These are phyloP conservation scores for Marasmius tenuissimus DNA, from an alignment of 1,284 basidiomycete genomes.

Conservation along the genomic window DNA sequence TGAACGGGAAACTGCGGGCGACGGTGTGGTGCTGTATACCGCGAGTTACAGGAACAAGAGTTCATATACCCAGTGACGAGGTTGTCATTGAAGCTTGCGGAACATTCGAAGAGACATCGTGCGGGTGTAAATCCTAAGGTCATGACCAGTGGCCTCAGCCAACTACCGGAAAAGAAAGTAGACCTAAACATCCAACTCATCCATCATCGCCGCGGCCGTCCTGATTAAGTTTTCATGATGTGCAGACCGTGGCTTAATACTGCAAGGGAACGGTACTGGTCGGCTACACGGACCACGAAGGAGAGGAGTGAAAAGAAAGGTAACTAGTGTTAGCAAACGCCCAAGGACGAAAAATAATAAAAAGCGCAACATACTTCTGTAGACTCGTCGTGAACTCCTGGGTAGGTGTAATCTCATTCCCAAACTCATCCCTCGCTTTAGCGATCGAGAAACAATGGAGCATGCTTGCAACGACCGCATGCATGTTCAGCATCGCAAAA, in stretches of 20 bases:
- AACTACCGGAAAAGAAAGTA: too few relatives aligned
- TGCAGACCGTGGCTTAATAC: not conserved
- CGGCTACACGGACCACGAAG: not conserved
- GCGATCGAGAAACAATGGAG: conserved; percentile 1
- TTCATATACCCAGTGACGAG: too few relatives aligned
- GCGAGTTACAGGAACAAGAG: too few relatives aligned
- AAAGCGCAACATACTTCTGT: not conserved
- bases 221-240: not conserved
- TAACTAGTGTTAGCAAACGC: not conserved
- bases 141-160: too few relatives aligned
- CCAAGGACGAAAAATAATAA: too few relatives aligned
- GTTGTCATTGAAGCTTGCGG: too few relatives aligned
- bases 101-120: too few relatives aligned
- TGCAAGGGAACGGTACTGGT: conserved; percentile 3
- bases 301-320: not conserved
- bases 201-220: not conserved
- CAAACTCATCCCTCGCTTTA: conserved; percentile 1
- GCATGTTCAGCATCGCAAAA: not conserved
- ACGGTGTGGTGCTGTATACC: too few relatives aligned
- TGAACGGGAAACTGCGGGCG: too few relatives aligned
- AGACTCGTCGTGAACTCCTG: not conserved
- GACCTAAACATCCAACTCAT: not conserved
- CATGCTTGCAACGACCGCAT: conserved; percentile 1
- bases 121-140: too few relatives aligned
- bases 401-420: conserved; percentile 1